Evolutionary conservation across 192 early-diverging fungal species (phyloP).

Genomic region (Backusella liffmaniae): DNA sequence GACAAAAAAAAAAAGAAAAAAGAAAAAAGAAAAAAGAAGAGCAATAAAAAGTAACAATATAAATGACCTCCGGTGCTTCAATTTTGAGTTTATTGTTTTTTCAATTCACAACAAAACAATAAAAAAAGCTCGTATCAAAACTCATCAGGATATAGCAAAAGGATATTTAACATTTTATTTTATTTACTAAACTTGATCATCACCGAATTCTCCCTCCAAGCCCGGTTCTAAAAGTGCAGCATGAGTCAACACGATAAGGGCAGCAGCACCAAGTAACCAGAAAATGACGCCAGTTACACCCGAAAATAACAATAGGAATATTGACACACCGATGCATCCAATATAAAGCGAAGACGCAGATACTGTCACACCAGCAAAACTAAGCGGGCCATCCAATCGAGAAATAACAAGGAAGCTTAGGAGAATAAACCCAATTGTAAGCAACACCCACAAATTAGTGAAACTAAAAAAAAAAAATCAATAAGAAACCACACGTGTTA

Average conservation of each 20-base stretch:
- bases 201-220: slow-evolving; percentile 50
- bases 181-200: slow-evolving; percentile 16
- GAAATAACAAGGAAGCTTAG: slow-evolving; percentile 47
- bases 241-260: slow-evolving; percentile 50
- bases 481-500: neutral
- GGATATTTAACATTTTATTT: neutral
- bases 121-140: neutral
- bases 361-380: slow-evolving; percentile 33
- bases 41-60: neutral
- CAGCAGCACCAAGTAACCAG: slow-evolving; percentile 59
- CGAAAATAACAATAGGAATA: slow-evolving; percentile 53
- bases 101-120: neutral
- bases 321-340: slow-evolving; percentile 37
- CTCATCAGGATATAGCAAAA: neutral
- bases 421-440: slow-evolving; percentile 49
- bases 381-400: slow-evolving; percentile 39
- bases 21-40: neutral
- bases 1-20: neutral
- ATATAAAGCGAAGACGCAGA: slow-evolving; percentile 46
- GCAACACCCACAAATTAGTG: slow-evolving; percentile 48
- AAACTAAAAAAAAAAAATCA: slow-evolving; percentile 30
- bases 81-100: slow-evolving; percentile 7
- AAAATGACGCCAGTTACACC: slow-evolving; percentile 54
- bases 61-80: neutral
- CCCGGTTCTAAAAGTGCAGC: slow-evolving; percentile 53